Base-by-base conservation (phyloP, 2,329 filamentous ascomycete species). In the Zarea fungicola region DNA sequence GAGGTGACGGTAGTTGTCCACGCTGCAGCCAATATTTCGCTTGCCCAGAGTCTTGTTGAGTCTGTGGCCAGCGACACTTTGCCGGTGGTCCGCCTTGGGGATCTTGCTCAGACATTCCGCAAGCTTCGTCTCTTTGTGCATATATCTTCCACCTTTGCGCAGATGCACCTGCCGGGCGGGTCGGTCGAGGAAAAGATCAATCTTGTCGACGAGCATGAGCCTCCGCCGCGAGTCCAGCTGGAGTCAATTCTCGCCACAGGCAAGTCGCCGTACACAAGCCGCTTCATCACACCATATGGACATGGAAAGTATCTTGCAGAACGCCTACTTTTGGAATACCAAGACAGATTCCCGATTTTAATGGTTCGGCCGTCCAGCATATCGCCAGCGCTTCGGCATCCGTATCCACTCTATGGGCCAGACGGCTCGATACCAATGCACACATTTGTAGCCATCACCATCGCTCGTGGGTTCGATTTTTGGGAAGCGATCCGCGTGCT, bases 261-360 rank as follows among this genome's bases (percentile, higher is more conserved):
- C 35, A 28, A 19, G 4, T 45, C 42, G 4, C 29, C 42, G 3
- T 45, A 45, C 22, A 36, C 42, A 22, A 23, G 29, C 10, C 42
- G 23, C 4, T 45, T 45, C 26, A 45, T 45, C 31, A 45, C 42
- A 22, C 42, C 42, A 6, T 45, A 45, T 26, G 42, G 29, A 13
- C 42, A 45, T 18, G 42, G 29, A 26, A 45, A 45, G 22, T 45
- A 45, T 28, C 42, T 45, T 16, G 42, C 42, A 2, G 42, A 45
- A 18, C 29, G 32, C 3, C 42, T 45, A 23, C 42, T 45, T 4
- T 11, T 45, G 19, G 42, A 45, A 26, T 45, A 35, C n/a, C 6
- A 45, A 21, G n/a, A 14, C 22, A 36, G 19, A 11, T 45, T 45
- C 26, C 42, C 42, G 25, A 18, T 45, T 3, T 14, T 45, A 2